Conservation (phyloP, 2,329 filamentous ascomycete genomes). For the Stachybotrys chartarum region DNA sequence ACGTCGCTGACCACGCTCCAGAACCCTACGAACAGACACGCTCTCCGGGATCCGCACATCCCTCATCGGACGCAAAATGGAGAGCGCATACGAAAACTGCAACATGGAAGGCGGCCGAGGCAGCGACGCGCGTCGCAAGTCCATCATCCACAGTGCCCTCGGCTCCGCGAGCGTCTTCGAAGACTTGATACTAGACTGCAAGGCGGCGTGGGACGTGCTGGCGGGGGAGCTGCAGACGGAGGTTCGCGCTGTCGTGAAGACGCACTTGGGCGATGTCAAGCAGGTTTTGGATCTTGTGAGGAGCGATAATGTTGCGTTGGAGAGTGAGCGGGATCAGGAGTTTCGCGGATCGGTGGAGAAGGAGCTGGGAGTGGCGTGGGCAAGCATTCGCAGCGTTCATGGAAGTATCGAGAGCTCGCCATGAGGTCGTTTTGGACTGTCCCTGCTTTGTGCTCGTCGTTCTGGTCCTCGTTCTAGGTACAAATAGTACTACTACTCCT, state of each 20-base stretch:
- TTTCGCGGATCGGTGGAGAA: conserved; percentile 23
- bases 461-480: too few relatives aligned
- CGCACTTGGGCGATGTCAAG: conserved; percentile 17
- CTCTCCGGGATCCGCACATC: conserved; percentile 30
- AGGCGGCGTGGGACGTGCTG: conserved; percentile 10
- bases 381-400: too few relatives aligned
- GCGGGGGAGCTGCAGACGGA: conserved; percentile 13
- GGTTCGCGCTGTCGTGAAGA: conserved; percentile 7
- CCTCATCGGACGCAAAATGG: conserved; percentile 27
- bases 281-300: conserved; percentile 27
- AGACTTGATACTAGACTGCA: conserved; percentile 18
- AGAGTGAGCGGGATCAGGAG: conserved; percentile 27
- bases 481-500: too few relatives aligned
- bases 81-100: conserved; percentile 21
- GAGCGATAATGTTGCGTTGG: conserved; percentile 26
- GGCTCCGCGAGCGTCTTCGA: conserved; percentile 18
- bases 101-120: conserved; percentile 26
- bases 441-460: too few relatives aligned
- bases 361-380: too few relatives aligned
- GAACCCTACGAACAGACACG: conserved; percentile 22
- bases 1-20: conserved; percentile 5
- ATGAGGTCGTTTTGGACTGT: too few relatives aligned
- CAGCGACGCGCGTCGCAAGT: conserved; percentile 23
- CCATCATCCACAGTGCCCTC: conserved; percentile 22
- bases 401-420: too few relatives aligned